Evolutionary conservation across 495 filamentous ascomycete species (phyloP), one percentile per base, ranked within the genome.

Genomic region (Emericellopsis terricola): DNA sequence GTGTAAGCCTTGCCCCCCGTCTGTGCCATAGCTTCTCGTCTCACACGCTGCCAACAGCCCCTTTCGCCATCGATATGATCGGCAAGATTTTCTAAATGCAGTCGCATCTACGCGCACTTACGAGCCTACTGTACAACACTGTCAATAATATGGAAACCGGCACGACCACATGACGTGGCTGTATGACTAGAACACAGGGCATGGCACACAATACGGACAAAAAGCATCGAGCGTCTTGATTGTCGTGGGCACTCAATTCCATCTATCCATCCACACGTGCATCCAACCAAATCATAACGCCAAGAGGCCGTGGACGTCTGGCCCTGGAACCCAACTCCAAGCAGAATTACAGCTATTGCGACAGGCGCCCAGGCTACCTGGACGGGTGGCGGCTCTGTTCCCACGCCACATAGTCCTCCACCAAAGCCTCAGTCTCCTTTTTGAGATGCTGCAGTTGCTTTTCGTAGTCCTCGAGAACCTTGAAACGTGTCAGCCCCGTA

Each of bases 401-500:
- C 66, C 79, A 84, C 36, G 78, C 78, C 4, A 70, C 68, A 45
- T 81, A 89, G 34, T 91, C 81, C 45, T 72, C 78, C 50, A 73
- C 69, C 39, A 91, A 72, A 34, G 76, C 62, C 42, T 73, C 74
- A 18, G 96, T 49, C 49, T 93, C 78, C 50, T 78, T 78, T 44
- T 77, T 81, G 34, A 99, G 63, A 52, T 87, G 78, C 44, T 76
- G 61, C 9, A 99, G 66, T 53, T 96, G 91, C 39, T 73, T 73
- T 41, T 83, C 81, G 50, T 93, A 96, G 45, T 86, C 82, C 43
- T 81, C 75, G 35, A 99, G 56, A 34, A 96, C 80, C 89, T 94
- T 42, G 8, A 33, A 20, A 18, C 14, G 14, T 15, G 10, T 59
- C 46, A 59, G 51, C 34, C 34, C 18, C 9, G 16, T 29, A 38